phyloP scores from a whole-genome alignment of 1,284 basidiomycete genomes.

The Vanrija sp. region DNA sequence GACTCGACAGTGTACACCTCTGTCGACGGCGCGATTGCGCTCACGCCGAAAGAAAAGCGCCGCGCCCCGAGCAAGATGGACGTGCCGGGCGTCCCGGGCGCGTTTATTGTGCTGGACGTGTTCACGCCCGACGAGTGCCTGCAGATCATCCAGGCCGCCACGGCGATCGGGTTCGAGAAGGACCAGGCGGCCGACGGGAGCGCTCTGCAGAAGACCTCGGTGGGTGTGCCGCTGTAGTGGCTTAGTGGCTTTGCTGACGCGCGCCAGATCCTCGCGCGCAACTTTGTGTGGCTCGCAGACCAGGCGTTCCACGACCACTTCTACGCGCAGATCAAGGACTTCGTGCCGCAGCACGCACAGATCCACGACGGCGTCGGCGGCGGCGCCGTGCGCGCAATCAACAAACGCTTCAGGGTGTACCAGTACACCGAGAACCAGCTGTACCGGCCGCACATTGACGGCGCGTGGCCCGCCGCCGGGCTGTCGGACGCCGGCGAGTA shows the following conservation, averaged over 20 bases:
- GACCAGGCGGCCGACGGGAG: constrained; percentile 55
- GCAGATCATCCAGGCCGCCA: constrained; percentile 52
- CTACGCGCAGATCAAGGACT: constrained; percentile 51
- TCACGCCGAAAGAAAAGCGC: constrained; percentile 42
- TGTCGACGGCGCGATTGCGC: constrained; percentile 46
- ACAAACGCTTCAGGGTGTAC: constrained; percentile 55
- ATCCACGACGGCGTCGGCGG: constrained; percentile 43
- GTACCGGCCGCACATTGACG: constrained; percentile 57
- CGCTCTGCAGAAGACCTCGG: constrained; percentile 51
- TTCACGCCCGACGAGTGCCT: constrained; percentile 54
- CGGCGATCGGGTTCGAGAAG: constrained; percentile 53
- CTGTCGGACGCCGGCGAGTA: constrained; percentile 53
- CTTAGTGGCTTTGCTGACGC: too few relatives aligned
- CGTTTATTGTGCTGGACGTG: constrained; percentile 55
- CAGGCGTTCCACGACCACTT: constrained; percentile 51
- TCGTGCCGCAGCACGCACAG: constrained; percentile 46
- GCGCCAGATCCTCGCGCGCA: constrained; percentile 50
- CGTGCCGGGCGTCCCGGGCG: constrained; percentile 52
- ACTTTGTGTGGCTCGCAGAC: constrained; percentile 59
- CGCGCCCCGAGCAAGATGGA: constrained; percentile 24
- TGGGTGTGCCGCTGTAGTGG: too few relatives aligned
- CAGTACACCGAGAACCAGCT: constrained; percentile 54
- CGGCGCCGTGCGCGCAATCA: constrained; percentile 55
- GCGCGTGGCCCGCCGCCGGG: constrained; percentile 57
- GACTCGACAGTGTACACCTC: constrained; percentile 55